Base-by-base conservation (phyloP, 1,139 yeast genomes). In the Zygotorulaspora mrakii region DNA sequence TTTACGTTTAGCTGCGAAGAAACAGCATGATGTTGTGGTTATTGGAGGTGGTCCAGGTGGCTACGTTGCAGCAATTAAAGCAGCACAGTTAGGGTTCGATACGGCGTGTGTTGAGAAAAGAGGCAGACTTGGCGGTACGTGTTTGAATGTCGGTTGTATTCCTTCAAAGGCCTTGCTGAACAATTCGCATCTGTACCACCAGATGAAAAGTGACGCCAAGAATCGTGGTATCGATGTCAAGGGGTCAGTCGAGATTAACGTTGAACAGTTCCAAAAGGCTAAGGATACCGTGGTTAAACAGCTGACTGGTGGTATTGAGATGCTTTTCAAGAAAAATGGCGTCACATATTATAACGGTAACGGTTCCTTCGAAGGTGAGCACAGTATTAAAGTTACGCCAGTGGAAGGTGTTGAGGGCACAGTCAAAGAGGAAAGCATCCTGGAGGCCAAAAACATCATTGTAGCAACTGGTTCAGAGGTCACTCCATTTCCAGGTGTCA, bases 41-140 rank as follows among this genome's bases (percentile, higher is more conserved):
- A 84, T 94, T 61, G 99, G 99, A 54, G 98, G 96, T 59, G 99
- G 99, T 45, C 99, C 99, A 52, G 99, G 97, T 67, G 99, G 99
- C 49, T 85, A 85, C 62, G 94, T 94, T 54, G 97, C 97, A 43
- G 98, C 99, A 61, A 94, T 94, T 66, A 89, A 87, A 69, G 96
- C 96, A 44, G 98, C 98, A 38, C 99, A 94, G 71, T 74, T 88
- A 48, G 97, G 97, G 27, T 74, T 76, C 55, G 82, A 88, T 67
- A 87, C 96, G 43, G 98, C 96, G 31, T 91, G 98, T 77, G 73
- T 94, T 53, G 98, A 94, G 68, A 88, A 87, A 72, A 82, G 98
- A 68, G 99, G 98, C 32, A 68, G 81, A 25, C 78, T 94, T 52
- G 99, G 99, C 50, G 99, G 99, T 61, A 94, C 98, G 40, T 94